Evolutionary conservation across 176 grass and related monocot species (phyloP).

Genomic region (Pharus latifolius): DNA sequence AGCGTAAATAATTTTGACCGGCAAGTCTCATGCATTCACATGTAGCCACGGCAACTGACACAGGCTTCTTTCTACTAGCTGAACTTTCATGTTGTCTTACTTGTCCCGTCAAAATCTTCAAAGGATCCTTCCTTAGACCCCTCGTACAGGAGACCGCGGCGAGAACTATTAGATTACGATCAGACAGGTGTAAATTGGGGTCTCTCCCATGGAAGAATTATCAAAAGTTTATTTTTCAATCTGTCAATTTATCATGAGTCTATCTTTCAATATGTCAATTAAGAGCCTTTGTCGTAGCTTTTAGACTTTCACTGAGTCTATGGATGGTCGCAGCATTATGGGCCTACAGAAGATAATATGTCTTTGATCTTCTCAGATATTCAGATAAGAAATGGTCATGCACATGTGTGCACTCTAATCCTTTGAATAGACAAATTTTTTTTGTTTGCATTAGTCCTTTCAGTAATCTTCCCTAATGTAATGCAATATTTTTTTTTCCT

Average conservation of each 20-base stretch:
- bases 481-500: background rate
- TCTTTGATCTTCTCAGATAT: background rate
- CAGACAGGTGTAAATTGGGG: too few species aligned
- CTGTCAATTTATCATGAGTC: background rate
- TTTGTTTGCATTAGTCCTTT: background rate
- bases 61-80: background rate
- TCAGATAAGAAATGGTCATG: conserved; percentile 6
- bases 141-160: too few species aligned
- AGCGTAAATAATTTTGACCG: background rate
- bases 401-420: background rate
- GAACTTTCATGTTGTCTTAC: conserved; percentile 11
- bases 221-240: too few species aligned
- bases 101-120: too few species aligned
- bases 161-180: too few species aligned
- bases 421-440: too few species aligned
- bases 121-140: too few species aligned
- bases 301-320: background rate
- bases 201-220: too few species aligned
- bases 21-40: conserved; percentile 11
- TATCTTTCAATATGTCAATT: background rate
- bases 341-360: background rate
- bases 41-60: background rate
- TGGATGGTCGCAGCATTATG: background rate
- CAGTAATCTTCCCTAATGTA: too few species aligned
- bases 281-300: conserved; percentile 4